Percentiles rank a stretch among this genome's conserved stretches.
These are phyloP conservation scores for Xerocomus nothofagi DNA, from an alignment of 1,284 basidiomycete genomes.

Conservation along the genomic window DNA sequence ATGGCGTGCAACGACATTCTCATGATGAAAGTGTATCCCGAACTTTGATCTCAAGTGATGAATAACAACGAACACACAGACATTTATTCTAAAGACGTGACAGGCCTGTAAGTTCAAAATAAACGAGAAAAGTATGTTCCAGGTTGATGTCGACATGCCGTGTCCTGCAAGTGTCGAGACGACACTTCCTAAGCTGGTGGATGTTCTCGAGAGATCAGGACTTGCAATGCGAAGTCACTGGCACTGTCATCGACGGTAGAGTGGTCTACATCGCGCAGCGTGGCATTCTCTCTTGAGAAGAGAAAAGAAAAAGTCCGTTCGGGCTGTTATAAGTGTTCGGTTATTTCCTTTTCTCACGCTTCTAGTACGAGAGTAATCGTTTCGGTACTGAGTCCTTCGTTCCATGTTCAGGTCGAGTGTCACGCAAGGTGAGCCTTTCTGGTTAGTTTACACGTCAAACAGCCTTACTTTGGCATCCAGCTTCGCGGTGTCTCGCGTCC, in stretches of 20 bases:
- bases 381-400: background rate
- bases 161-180: slow-evolving; percentile 44
- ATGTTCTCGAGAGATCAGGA: slow-evolving; percentile 47
- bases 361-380: background rate
- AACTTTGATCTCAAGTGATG: background rate
- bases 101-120: background rate
- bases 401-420: slow-evolving; percentile 40
- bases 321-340: slow-evolving; percentile 28
- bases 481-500: slow-evolving; percentile 46
- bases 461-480: slow-evolving; percentile 29
- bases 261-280: slow-evolving; percentile 44
- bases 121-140: slow-evolving; percentile 36
- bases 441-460: background rate
- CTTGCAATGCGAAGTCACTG: slow-evolving; percentile 42
- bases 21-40: too few species aligned
- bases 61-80: background rate
- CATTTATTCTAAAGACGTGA: too few species aligned
- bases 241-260: slow-evolving; percentile 49
- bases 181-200: slow-evolving; percentile 52
- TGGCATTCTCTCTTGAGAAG: slow-evolving; percentile 44
- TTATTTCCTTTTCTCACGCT: slow-evolving; percentile 26
- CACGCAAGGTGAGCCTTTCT: slow-evolving; percentile 31
- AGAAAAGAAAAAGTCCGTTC: background rate
- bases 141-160: slow-evolving; percentile 52
- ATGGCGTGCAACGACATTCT: too few species aligned